Evolutionary conservation across 2,329 filamentous ascomycete genomes (phyloP), one percentile per base, ranked within the genome.

Genomic region (Calonectria honghensis): DNA sequence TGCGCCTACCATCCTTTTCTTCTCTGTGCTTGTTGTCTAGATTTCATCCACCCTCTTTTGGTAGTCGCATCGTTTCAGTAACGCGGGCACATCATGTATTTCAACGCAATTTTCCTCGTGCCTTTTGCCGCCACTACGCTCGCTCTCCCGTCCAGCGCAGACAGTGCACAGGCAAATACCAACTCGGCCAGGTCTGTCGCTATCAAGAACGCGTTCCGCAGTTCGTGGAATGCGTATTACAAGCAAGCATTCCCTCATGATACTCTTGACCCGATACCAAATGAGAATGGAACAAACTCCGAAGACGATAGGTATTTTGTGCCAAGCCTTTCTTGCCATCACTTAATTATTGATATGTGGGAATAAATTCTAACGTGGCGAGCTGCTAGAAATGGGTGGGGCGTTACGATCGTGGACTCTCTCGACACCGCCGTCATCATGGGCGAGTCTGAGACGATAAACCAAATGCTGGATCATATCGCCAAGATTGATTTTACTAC

Each of bases 191-290:
- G 57, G 20, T 37, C 57, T 5, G n/a, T 27, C 10, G 24, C 57
- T 20, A 63, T 63, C 14, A 63, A 63, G 24, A 29, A 18, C 16
- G 57, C 57, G 24, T 63, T 63, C 16, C 57, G 39, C 14, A 11
- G 13, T 9, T 63, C 57, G 16, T 63, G 57, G 57, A 63, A 14
- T 18, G 35, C 24, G 37, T 63, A 63, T 9, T 63, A 63, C 24
- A 27, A 41, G 24, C 35, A 63, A 20, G 57, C 57, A 1, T 63
- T 63, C 6, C 57, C 57, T 6, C 57, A 63, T 41, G 57, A 63
- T 63, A 63, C 57, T 13, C 37, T 63, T 29, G 35, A 41, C 5
- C 57, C 57, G 6, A 3, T 63, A 27, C 18, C 39, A 16, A 63
- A 63, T 31, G 45, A 48, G 2, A 24, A 48, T 48, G 45, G 45